Percentiles rank a stretch among this genome's conserved stretches.
Evolutionary conservation across 805 yeast genomes (phyloP).

Genomic region (Torulaspora gathmanii): DNA sequence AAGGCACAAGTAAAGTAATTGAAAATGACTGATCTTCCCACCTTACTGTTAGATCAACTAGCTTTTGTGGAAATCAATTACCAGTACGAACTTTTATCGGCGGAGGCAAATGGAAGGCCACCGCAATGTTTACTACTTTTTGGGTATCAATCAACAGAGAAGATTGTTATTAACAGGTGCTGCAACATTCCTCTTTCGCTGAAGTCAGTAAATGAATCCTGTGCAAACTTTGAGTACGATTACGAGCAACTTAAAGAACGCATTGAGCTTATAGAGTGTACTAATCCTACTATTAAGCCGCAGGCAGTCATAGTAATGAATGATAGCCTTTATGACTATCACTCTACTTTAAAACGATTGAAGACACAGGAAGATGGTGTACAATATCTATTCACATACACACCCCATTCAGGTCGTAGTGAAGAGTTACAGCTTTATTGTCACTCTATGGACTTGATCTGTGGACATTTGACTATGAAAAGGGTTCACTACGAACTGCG

Average conservation of each 20-base stretch:
- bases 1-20: not conserved
- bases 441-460: not conserved
- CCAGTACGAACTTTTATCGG: slow-evolving; percentile 6
- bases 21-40: not conserved
- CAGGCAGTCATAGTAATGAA: not conserved
- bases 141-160: slow-evolving; percentile 6
- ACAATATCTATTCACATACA: slow-evolving; percentile 13
- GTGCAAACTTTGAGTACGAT: slow-evolving; percentile 11
- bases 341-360: slow-evolving; percentile 3
- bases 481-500: slow-evolving; percentile 5
- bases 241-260: slow-evolving; percentile 7
- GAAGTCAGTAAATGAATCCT: not conserved
- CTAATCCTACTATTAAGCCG: slow-evolving; percentile 2
- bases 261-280: slow-evolving; percentile 6
- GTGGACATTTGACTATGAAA: not conserved
- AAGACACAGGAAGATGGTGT: not conserved
- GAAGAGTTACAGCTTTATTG: slow-evolving; percentile 3
- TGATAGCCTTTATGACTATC: slow-evolving; percentile 12
- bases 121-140: slow-evolving; percentile 19
- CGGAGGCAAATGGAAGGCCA: not conserved
- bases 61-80: slow-evolving; percentile 13
- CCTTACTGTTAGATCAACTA: slow-evolving; percentile 7
- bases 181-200: slow-evolving; percentile 10
- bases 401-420: slow-evolving; percentile 9
- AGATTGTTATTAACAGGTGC: slow-evolving; percentile 1